These are phyloP conservation scores for Lotmaria passim DNA, from an alignment of 208 protist species.

Conservation along the genomic window DNA sequence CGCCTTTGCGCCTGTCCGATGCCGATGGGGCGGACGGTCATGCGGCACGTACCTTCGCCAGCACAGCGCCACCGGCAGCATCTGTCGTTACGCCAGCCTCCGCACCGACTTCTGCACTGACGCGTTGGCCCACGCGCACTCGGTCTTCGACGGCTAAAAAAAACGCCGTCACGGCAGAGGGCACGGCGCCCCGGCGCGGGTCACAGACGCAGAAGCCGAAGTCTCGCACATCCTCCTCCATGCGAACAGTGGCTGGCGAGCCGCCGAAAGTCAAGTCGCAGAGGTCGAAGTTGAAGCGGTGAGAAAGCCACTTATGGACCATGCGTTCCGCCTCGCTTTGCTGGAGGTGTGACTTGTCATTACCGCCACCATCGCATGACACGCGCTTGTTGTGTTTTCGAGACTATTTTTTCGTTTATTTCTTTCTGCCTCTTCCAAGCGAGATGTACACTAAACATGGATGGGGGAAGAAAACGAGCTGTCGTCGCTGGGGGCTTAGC, in stretches of 20 bases:
- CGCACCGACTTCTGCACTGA: background rate
- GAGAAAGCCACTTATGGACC: no score
- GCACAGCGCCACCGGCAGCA: background rate
- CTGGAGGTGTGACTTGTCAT: no score
- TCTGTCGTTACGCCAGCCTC: background rate
- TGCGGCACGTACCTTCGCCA: background rate
- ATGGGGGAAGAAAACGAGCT: no score
- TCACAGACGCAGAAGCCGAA: slow-evolving; percentile 14
- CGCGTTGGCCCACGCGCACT: background rate
- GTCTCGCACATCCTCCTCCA: slow-evolving; percentile 9
- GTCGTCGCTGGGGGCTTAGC: no score
- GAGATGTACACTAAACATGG: no score
- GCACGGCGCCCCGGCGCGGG: background rate
- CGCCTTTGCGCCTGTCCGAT: background rate
- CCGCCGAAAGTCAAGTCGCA: slow-evolving; percentile 22
- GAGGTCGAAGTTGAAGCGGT: slow-evolving; percentile 17
- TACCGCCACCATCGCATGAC: no score
- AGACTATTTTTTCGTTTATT: no score
- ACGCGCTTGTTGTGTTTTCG: no score
- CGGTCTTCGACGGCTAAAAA: slow-evolving; percentile 1
- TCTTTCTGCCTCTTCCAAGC: no score
- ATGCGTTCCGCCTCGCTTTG: no score
- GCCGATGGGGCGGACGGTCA: no score
- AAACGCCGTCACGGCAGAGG: background rate
- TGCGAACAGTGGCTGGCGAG: background rate